Conservation (phyloP, 768 basidiomycete species). For the Gloeopeniophorella convolvens region DNA sequence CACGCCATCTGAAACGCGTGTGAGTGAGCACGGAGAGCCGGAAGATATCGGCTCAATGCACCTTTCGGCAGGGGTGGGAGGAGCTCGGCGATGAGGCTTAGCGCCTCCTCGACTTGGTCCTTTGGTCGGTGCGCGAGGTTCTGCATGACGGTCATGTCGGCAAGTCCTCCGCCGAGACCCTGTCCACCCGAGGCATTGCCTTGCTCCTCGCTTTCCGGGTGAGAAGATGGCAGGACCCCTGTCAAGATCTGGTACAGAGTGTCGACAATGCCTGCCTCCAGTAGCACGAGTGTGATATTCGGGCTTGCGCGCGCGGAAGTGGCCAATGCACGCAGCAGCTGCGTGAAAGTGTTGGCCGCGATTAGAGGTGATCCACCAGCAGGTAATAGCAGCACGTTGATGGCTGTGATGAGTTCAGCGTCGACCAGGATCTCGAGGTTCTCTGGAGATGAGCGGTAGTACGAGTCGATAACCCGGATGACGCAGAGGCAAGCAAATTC, state of each 20-base stretch:
- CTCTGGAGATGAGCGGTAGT: slow-evolving; percentile 76
- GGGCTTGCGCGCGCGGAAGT: slow-evolving; percentile 85
- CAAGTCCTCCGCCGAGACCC: slow-evolving; percentile 80
- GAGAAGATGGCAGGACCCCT: slow-evolving; percentile 76
- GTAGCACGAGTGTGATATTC: slow-evolving; percentile 74
- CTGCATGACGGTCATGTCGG: slow-evolving; percentile 97
- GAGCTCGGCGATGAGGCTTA: slow-evolving; percentile 84
- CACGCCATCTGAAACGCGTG: slow-evolving; percentile 68
- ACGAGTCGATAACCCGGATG: slow-evolving; percentile 90
- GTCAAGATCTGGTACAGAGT: slow-evolving; percentile 94
- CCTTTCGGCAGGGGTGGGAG: slow-evolving; percentile 93
- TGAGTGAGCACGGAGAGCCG: neutral
- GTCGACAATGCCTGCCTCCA: slow-evolving; percentile 90
- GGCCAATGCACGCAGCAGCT: slow-evolving; percentile 79
- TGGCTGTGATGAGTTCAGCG: slow-evolving; percentile 66
- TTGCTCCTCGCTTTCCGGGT: slow-evolving; percentile 49
- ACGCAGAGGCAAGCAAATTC: slow-evolving; percentile 94
- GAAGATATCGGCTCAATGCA: slow-evolving; percentile 27
- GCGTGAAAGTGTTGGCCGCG: slow-evolving; percentile 81
- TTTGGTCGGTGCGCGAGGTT: slow-evolving; percentile 94
- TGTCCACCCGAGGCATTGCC: slow-evolving; percentile 59
- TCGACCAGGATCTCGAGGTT: slow-evolving; percentile 85
- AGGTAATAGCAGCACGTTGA: slow-evolving; percentile 80
- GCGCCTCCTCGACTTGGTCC: slow-evolving; percentile 92
- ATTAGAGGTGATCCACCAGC: slow-evolving; percentile 83